phyloP scores from a whole-genome alignment of 2,329 filamentous ascomycete genomes.

The Canariomyces notabilis region DNA sequence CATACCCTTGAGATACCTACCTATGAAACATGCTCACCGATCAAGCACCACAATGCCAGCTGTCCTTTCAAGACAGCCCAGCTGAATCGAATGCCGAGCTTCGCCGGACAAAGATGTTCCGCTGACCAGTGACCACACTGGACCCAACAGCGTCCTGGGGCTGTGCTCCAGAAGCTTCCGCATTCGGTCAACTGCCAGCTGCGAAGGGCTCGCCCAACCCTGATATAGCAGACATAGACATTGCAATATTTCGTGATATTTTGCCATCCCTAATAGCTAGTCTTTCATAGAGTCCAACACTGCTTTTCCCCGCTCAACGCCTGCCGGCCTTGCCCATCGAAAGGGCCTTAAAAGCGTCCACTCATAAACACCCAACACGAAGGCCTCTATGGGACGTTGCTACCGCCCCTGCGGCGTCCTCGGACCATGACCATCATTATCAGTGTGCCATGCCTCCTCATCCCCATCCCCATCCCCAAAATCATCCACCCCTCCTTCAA shows the following conservation, averaged over 20 bases:
- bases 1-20: not conserved
- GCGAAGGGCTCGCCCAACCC: too few species aligned
- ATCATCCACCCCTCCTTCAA: conserved; percentile 30
- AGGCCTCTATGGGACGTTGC: not conserved
- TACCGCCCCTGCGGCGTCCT: not conserved
- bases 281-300: too few species aligned
- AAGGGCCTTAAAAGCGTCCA: too few species aligned
- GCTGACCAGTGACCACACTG: too few species aligned
- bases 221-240: too few species aligned
- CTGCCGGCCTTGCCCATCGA: too few species aligned
- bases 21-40: conserved; percentile 20
- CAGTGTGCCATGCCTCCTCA: conserved; percentile 11
- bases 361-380: not conserved
- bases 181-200: too few species aligned
- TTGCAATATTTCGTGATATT: too few species aligned
- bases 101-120: conserved; percentile 15
- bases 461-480: conserved; percentile 65
- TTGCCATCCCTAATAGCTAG: too few species aligned
- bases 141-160: too few species aligned
- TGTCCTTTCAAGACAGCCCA: not conserved
- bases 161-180: too few species aligned
- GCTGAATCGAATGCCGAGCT: conserved; percentile 4
- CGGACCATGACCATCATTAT: not conserved
- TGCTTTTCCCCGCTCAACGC: not conserved
- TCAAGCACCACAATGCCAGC: conserved; percentile 11